A percentile compares a stretch with the other conserved stretches of the same genome.
Evolutionary conservation across 257 asterid species (phyloP).

Genomic region (Nicotiana attenuata): DNA sequence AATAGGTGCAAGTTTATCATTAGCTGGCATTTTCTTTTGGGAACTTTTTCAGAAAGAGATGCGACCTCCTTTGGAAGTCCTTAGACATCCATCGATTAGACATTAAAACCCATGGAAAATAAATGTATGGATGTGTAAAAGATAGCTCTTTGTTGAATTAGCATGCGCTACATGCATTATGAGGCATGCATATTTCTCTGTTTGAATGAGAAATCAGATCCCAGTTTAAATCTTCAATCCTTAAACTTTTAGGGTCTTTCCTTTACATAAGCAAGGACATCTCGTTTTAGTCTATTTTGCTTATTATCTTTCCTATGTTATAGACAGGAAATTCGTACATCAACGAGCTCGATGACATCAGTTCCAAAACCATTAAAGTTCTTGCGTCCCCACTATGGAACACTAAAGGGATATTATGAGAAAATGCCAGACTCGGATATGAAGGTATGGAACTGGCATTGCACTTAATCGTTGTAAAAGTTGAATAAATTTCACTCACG

Average conservation of each 20-base stretch:
- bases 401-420: slow-evolving; percentile 65
- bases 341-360: slow-evolving; percentile 98
- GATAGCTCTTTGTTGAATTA: neutral
- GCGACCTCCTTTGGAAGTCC: neutral
- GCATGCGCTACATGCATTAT: neutral
- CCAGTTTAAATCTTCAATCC: neutral
- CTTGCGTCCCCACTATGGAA: slow-evolving; percentile 92
- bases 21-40: neutral
- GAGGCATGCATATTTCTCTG: neutral
- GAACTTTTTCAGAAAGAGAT: neutral
- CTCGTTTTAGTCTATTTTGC: neutral
- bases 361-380: slow-evolving; percentile 96
- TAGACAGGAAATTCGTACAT: slow-evolving; percentile 88
- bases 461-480: neutral
- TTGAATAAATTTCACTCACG: neutral
- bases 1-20: neutral
- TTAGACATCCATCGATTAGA: neutral
- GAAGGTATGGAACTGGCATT: slow-evolving; percentile 46
- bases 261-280: neutral
- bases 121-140: neutral
- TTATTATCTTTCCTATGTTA: slow-evolving; percentile 8
- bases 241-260: neutral
- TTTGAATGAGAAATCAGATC: slow-evolving; percentile 1
- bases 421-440: slow-evolving; percentile 62
- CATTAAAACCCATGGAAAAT: neutral